These are phyloP conservation scores for Hypholoma sublateritium DNA, from an alignment of 768 basidiomycete species.

Conservation along the genomic window DNA sequence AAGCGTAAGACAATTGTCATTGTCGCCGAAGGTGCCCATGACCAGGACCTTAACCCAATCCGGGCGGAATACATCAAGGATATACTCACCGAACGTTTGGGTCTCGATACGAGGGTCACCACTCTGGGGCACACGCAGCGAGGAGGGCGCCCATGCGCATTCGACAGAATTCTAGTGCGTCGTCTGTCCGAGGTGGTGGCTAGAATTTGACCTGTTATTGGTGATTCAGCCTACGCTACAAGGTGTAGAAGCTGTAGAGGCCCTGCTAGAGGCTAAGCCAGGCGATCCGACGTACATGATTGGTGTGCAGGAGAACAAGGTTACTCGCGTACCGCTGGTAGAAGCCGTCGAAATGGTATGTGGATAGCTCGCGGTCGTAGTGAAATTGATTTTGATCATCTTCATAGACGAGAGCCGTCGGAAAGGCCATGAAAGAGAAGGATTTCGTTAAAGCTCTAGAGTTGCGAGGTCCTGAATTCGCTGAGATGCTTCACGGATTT, in stretches of 20 bases:
- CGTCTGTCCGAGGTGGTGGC: background rate
- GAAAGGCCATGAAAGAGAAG: slow-evolving; percentile 75
- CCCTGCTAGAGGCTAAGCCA: slow-evolving; percentile 81
- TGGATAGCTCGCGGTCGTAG: background rate
- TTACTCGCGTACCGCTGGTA: slow-evolving; percentile 86
- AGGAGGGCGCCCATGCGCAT: slow-evolving; percentile 91
- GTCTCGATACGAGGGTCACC: slow-evolving; percentile 94
- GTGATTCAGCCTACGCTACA: slow-evolving; percentile 84
- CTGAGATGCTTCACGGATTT: slow-evolving; percentile 87
- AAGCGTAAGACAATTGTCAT: slow-evolving; percentile 99
- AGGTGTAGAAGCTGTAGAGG: slow-evolving; percentile 90
- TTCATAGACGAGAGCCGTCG: slow-evolving; percentile 80
- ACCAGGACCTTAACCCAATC: slow-evolving; percentile 87
- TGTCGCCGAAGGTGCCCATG: slow-evolving; percentile 94
- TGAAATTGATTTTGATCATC: slow-evolving; percentile 3
- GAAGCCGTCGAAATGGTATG: slow-evolving; percentile 88
- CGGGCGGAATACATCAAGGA: slow-evolving; percentile 88
- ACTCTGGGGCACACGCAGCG: slow-evolving; percentile 97
- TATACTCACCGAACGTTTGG: slow-evolving; percentile 81
- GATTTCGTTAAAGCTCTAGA: slow-evolving; percentile 88
- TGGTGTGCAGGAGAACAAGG: slow-evolving; percentile 93
- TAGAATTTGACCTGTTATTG: slow-evolving; percentile 1
- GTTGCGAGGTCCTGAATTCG: slow-evolving; percentile 89
- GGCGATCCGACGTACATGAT: slow-evolving; percentile 97
- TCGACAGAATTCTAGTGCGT: slow-evolving; percentile 86